Base-by-base conservation (phyloP, 208 protist genomes). In the Wallacemonas sp. region DNA sequence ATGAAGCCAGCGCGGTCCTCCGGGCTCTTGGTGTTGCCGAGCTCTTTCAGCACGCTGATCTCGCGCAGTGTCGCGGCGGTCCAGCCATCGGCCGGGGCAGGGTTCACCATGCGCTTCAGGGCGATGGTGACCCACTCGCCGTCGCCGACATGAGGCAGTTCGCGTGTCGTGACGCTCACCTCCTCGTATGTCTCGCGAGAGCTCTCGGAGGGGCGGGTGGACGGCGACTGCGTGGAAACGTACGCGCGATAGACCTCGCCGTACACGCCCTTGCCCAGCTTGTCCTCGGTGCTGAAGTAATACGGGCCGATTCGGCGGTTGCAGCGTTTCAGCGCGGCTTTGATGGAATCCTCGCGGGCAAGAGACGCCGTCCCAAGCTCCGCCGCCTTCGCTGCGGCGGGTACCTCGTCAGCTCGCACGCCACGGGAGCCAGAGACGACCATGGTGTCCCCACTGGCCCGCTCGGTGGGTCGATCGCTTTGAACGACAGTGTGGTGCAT, bases 181-280 rank as follows among this genome's bases (percentile, higher is more conserved):
- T 57, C 42, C 22, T 29, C 32, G 38, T 67, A 39, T 18, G 4
- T 39, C 50, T 61, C 42, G 32, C 52, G 23, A 7, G 31, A 3
- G 32, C 4, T 42, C 29, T 41, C 57, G n/a, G 18, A 26, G 8
- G 22, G 31, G 18, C 49, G 38, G 18, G 26, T 26, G 1, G n/a
- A 7, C 25, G 62, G 45, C 16, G 31, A 41, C 31, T 14, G 7
- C 10, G 52, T 7, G 2, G 16, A 20, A 23, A 67, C 59, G 67
- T 83, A 75, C 31, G 82, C 95, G 42, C 94, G 93, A 76, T 96
- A 99, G 1, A 99, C 98, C 20, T 96, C 87, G 29, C 98, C 98
- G 68, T 99, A 99, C 3, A 96, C 98, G 5, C 98, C 98, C 55
- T 97, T 91, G 8, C 98, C 98, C 32, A 99, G 81, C 55, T 98